A percentile compares a stretch with the other conserved stretches of the same genome.
phyloP scores from a whole-genome alignment of 768 basidiomycete species.

The Phlebiopsis flavidoalba region DNA sequence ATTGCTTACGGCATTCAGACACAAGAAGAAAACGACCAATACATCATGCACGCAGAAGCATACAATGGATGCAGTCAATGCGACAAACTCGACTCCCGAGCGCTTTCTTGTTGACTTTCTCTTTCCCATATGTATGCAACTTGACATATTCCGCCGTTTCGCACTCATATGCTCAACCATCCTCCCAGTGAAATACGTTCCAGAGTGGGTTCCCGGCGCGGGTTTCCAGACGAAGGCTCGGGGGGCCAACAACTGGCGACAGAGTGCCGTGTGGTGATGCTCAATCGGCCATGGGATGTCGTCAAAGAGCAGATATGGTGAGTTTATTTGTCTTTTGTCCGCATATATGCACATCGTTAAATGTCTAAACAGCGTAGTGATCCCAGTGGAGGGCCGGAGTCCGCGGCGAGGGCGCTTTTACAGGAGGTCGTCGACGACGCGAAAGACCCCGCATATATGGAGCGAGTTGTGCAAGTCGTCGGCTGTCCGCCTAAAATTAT shows the following conservation, averaged over 20 bases:
- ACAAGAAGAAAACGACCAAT: constrained; percentile 26
- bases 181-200: constrained; percentile 17
- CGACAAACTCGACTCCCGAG: not conserved
- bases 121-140: not conserved
- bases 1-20: constrained; percentile 33
- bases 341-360: not conserved
- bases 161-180: too few relatives aligned
- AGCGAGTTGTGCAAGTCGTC: not conserved
- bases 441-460: not conserved
- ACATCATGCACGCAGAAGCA: constrained; percentile 24
- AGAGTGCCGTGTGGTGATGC: constrained; percentile 1
- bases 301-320: constrained; percentile 15
- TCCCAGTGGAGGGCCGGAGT: not conserved
- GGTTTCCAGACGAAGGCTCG: constrained; percentile 13
- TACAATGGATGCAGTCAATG: constrained; percentile 16
- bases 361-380: not conserved
- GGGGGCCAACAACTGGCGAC: constrained; percentile 4
- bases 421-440: not conserved
- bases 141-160: not conserved
- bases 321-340: constrained; percentile 1
- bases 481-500: too few relatives aligned
- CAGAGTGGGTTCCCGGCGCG: constrained; percentile 18
- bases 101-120: not conserved
- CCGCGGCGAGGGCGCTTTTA: not conserved
- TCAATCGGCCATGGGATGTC: constrained; percentile 8